These are phyloP conservation scores for Eragrostis tef DNA, from an alignment of 202 grass and related monocot genomes.

Conservation along the genomic window DNA sequence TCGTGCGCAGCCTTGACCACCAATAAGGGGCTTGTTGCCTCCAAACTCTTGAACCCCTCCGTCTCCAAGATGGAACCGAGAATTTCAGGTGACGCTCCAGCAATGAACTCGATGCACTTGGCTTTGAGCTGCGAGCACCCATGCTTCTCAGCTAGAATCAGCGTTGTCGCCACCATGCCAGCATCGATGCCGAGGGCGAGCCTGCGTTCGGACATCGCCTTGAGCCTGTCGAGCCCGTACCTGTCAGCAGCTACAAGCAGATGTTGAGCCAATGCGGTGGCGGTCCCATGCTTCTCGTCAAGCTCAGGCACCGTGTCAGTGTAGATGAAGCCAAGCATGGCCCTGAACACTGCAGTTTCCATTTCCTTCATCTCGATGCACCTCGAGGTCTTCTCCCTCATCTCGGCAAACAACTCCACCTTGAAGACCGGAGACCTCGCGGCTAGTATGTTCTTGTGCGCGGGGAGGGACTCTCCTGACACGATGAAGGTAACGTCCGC, in stretches of 20 bases:
- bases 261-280: neutral
- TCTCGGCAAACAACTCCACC: neutral
- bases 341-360: no score
- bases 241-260: slow-evolving; percentile 8
- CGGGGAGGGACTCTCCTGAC: slow-evolving; percentile 33
- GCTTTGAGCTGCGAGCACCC: neutral
- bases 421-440: neutral
- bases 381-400: neutral
- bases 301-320: no score
- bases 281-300: neutral
- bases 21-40: no score
- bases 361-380: neutral
- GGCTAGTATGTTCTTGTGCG: slow-evolving; percentile 34
- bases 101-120: neutral
- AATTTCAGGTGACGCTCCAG: neutral
- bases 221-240: slow-evolving; percentile 17
- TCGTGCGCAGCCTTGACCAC: neutral
- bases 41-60: neutral
- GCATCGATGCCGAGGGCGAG: neutral
- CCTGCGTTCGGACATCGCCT: neutral
- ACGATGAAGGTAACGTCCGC: slow-evolving; percentile 36
- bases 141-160: neutral
- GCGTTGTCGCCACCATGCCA: neutral
- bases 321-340: no score
- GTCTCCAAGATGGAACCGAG: neutral